Base-by-base conservation (phyloP, 176 grass and related monocot genomes). In the Saccharum officinarum region DNA sequence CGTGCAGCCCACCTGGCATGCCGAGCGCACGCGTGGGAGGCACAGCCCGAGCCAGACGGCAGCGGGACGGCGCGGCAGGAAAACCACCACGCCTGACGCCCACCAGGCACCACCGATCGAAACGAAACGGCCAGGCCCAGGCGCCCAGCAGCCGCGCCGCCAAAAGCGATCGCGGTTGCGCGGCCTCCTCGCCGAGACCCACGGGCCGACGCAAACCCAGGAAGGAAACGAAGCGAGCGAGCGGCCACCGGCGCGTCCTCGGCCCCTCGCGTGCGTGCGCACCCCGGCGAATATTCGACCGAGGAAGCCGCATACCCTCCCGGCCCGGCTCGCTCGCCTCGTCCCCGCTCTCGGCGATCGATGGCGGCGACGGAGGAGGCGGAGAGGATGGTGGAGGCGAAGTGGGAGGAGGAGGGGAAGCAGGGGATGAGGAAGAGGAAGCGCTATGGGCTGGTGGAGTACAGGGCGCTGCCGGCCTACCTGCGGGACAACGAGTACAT, bases 401-500 rank as follows among this genome's bases (percentile, higher is more conserved):
- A 28, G 67, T 82, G 26, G 12, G 28, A 71, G 44, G 64, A n/a
- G 76, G 28, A n/a, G 59, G 52, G 17, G 62, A 73, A 20, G 75
- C 39, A 52, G 57, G 71, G 39, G 77, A 33, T 33, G 78, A 68
- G 23, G 78, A 86, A 10, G 84, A 81, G 59, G 62, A 81, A 64
- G 79, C 73, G 89, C 25, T 84, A 90, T 76, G 83, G 89, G 83
- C 88, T 97, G 3, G 94, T 97, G 34, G 94, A 97, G 69, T 97
- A 94, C 90, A 60, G 91, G 54, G 83, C 88, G 69, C 80, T 97
- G 85, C 94, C 94, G 14, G 83, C 9, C 0, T 97, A 97, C 87
- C 85, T 97, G 57, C 91, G 91, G 22, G 94, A 97, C 90, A 97
- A 97, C 88, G 94, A 97, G 85, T 97, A 91, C 88, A 94, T 97